Evolutionary conservation across 257 asterid genomes (phyloP).

Genomic region (Nicotiana obtusifolia): DNA sequence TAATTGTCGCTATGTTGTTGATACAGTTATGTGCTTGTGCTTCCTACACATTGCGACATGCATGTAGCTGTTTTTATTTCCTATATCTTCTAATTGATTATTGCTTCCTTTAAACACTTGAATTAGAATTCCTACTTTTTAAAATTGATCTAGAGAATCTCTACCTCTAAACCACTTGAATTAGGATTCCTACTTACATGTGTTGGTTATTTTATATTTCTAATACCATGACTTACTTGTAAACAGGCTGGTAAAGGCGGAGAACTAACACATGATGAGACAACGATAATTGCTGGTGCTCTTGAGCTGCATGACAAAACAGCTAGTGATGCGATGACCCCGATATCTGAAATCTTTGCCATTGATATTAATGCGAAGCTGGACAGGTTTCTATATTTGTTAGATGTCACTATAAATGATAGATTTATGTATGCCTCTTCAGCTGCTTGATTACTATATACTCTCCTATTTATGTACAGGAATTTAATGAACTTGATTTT

Average conservation of each 20-base stretch:
- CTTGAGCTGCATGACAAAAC: conserved; percentile 84
- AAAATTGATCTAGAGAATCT: background rate
- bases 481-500: conserved; percentile 41
- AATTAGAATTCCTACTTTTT: background rate
- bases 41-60: background rate
- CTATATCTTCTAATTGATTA: background rate
- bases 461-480: conserved; percentile 32
- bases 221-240: background rate
- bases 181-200: background rate
- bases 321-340: conserved; percentile 94
- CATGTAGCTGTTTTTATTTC: background rate
- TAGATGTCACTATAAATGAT: background rate
- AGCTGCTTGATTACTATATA: conserved; percentile 10
- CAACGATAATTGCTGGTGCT: conserved; percentile 97
- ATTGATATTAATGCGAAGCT: conserved; percentile 82
- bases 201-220: background rate
- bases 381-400: conserved; percentile 46
- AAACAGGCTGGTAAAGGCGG: conserved; percentile 99
- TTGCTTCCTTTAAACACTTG: background rate
- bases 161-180: background rate
- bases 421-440: conserved; percentile 6
- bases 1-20: background rate
- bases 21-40: background rate
- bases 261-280: conserved; percentile 97
- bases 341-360: conserved; percentile 67